Evolutionary conservation across 305 asterid genomes (phyloP).

Genomic region (Fraxinus latifolia): DNA sequence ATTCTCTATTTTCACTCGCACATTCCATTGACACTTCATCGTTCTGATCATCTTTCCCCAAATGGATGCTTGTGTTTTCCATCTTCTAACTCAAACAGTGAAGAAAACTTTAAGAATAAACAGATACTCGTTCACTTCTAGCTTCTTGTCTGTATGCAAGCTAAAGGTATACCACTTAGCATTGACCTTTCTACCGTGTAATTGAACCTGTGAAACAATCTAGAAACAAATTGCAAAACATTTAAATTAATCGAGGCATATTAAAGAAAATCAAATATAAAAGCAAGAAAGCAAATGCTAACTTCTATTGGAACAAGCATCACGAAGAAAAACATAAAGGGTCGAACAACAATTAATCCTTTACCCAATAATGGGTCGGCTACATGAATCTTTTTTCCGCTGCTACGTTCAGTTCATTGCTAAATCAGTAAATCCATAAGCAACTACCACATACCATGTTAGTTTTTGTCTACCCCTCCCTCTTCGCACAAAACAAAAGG

Average conservation of each 20-base stretch:
- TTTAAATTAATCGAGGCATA: neutral
- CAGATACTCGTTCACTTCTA: neutral
- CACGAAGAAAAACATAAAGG: neutral
- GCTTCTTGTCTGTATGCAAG: slow-evolving; percentile 7
- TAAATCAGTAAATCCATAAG: neutral
- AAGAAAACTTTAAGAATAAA: slow-evolving; percentile 30
- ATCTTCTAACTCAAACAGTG: slow-evolving; percentile 34
- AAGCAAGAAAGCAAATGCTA: neutral
- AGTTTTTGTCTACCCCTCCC: neutral
- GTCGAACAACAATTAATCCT: neutral
- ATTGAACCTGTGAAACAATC: slow-evolving; percentile 19
- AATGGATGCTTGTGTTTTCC: slow-evolving; percentile 27
- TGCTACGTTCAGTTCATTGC: neutral
- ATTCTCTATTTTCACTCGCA: slow-evolving; percentile 33
- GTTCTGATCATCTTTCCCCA: slow-evolving; percentile 32
- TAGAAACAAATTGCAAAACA: slow-evolving; percentile 2
- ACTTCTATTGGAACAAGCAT: neutral
- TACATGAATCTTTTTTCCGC: neutral
- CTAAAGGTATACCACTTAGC: neutral
- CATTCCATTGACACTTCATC: slow-evolving; percentile 29
- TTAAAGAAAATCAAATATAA: neutral
- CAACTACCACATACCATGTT: neutral
- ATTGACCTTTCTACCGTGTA: neutral
- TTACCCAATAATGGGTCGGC: neutral
- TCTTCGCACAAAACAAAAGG: neutral